Conservation (phyloP, 2,329 filamentous ascomycete genomes). For the Penicillium sp. region DNA sequence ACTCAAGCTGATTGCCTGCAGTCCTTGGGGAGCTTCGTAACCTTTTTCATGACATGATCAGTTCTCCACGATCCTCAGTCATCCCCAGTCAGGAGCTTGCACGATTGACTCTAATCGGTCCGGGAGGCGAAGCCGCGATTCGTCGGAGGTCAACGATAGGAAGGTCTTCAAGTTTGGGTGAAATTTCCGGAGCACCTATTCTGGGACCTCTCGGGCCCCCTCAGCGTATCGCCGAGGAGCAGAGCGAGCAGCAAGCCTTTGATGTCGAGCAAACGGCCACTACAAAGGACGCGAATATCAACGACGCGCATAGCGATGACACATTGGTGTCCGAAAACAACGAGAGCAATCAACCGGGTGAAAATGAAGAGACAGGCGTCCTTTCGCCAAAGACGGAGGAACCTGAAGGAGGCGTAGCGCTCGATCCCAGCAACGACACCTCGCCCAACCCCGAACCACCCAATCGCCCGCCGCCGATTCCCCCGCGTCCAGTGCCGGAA, state of each 20-base stretch:
- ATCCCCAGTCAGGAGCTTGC: slow-evolving; percentile 75
- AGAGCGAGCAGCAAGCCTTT: slow-evolving; percentile 8
- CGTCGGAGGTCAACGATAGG: slow-evolving; percentile 48
- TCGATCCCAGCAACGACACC: slow-evolving; percentile 8
- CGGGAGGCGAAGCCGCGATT: slow-evolving; percentile 54
- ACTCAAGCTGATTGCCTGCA: slow-evolving; percentile 37
- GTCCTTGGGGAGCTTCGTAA: slow-evolving; percentile 71
- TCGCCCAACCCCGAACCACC: slow-evolving; percentile 34
- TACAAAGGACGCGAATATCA: slow-evolving; percentile 26
- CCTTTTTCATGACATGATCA: slow-evolving; percentile 70
- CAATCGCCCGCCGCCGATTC: slow-evolving; percentile 57
- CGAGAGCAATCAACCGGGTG: slow-evolving; percentile 20
- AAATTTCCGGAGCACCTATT: slow-evolving; percentile 47
- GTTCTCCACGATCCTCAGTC: slow-evolving; percentile 60
- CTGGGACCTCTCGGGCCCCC: slow-evolving; percentile 47
- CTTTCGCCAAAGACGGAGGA: slow-evolving; percentile 11
- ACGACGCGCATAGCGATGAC: slow-evolving; percentile 33
- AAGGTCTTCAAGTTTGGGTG: slow-evolving; percentile 36
- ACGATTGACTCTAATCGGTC: slow-evolving; percentile 69
- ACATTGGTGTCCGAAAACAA: slow-evolving; percentile 37
- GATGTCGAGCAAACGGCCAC: slow-evolving; percentile 17
- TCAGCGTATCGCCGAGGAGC: slow-evolving; percentile 22
- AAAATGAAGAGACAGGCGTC: slow-evolving; percentile 43
- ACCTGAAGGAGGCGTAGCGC: neutral
- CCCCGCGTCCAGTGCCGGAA: slow-evolving; percentile 49